Percentiles rank a stretch among this genome's conserved stretches.
phyloP scores from a whole-genome alignment of 225 moss, liverwort and hornwort species.

The Polytrichum formosum region DNA sequence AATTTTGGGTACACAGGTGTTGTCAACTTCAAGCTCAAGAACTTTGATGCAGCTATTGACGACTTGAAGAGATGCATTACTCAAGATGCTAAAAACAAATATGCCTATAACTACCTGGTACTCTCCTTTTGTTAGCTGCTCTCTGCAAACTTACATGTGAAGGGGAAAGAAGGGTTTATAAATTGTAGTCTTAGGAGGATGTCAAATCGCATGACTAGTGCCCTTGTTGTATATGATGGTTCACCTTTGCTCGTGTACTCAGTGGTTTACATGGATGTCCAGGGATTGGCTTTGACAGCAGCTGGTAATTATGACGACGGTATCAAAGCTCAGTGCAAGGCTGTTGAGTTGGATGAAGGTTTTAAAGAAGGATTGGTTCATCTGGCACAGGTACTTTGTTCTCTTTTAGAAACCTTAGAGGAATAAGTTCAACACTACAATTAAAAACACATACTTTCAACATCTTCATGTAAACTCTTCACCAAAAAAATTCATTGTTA shows the following conservation, averaged over 20 bases:
- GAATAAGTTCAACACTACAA: too few relatives aligned
- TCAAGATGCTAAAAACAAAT: conserved; percentile 61
- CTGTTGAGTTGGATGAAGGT: conserved; percentile 65
- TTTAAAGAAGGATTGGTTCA: conserved; percentile 86
- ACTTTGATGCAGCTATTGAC: conserved; percentile 57
- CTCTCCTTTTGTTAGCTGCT: conserved; percentile 6
- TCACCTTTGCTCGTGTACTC: too few relatives aligned
- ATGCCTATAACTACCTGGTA: conserved; percentile 80
- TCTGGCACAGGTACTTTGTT: conserved; percentile 64
- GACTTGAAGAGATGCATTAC: conserved; percentile 60
- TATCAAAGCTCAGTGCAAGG: conserved; percentile 60
- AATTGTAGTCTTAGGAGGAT: neutral
- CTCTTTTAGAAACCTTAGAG: neutral
- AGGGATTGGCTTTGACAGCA: conserved; percentile 78
- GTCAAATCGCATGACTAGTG: too few relatives aligned
- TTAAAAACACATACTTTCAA: too few relatives aligned
- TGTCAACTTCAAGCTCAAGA: conserved; percentile 72
- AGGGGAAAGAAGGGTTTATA: neutral
- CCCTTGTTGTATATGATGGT: too few relatives aligned
- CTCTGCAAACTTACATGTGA: too few relatives aligned
- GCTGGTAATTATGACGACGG: conserved; percentile 67
- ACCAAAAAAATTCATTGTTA: too few relatives aligned
- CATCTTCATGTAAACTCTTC: too few relatives aligned
- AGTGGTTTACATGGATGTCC: conserved; percentile 6
- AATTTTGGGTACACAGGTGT: conserved; percentile 45